Base-by-base conservation (phyloP, 352 stramenopile species). In the Phytophthora sansomeana region DNA sequence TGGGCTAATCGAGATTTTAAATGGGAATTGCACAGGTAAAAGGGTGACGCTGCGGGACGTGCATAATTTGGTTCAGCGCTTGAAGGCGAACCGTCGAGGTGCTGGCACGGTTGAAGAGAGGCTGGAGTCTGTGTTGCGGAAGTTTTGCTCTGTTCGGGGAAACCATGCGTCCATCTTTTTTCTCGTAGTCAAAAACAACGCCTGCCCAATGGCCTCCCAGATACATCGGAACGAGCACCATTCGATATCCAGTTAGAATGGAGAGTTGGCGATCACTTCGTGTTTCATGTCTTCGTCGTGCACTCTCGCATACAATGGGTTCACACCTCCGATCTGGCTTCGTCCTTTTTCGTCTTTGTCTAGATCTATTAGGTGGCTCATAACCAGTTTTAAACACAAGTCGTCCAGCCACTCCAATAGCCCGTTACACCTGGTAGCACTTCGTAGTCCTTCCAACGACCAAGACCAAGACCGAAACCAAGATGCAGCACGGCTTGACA, bases 341-440 rank as follows among this genome's bases (percentile, higher is more conserved):
- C 9, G 8, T 9, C 30, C 29, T 43, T 29, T 14, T 4, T 7
- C 6, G 16, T 42, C 48, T 55, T 32, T 14, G 19, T 36, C 28
- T 48, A 24, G 51, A 8, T 58, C 4, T n/a, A n/a, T n/a, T n/a
- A n/a, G n/a, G n/a, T n/a, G n/a, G n/a, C n/a, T n/a, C n/a, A n/a
- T n/a, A n/a, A 38, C 51, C 6, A 58, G 28, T 19, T 54, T 55
- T 14, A 63, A 13, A 32, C 55, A 54, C 30, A 43, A 29, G 16
- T 63, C 55, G 9, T 54, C 55, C 14, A 63, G n/a, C 43, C 55
- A 53, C 16, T 48, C 55, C 4, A 21, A 63, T 36, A n/a, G n/a
- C n/a, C n/a, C n/a, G n/a, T n/a, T n/a, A n/a, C n/a, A n/a, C n/a
- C n/a, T n/a, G n/a, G n/a, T n/a, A n/a, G n/a, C n/a, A n/a, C n/a